Base-by-base conservation (phyloP, 2,329 filamentous ascomycete species). In the Epichloe coenophiala region DNA sequence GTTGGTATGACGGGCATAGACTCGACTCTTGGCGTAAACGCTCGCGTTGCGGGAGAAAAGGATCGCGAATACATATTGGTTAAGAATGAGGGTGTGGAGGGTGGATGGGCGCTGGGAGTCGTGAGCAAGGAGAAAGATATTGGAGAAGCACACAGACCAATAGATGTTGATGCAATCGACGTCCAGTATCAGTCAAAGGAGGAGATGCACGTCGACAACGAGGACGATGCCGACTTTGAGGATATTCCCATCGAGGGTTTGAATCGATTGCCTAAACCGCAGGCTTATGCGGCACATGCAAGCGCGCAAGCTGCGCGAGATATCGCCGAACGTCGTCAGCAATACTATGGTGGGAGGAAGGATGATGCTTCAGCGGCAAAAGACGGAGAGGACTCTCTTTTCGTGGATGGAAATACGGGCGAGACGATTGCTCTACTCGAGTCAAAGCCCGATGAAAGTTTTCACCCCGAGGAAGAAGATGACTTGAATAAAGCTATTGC, bases 41-140 rank as follows among this genome's bases (percentile, higher is more conserved):
- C 74, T 47, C 76, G 88, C 48, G 78, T 95, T 56, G 84, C 86
- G 13, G 81, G 93, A 47, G 93, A 98, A 62, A 88, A 83, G 60
- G 87, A 88, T 13, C 83, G 88, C 60, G 93, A 98, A 65, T 98
- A 98, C 61, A 90, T 98, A 12, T 72, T 98, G 4, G 90, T 98
- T 39, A 95, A 93, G 68, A 97, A 97, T 59, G 88, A 94, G 43
- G 88, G 89, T 0, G 89, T 88, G 1, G 91, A 97, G 64, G 93
- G 93, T 44, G 93, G 93, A 5, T 98, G 90, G 89, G 91, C 91
- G 0, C 71, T 98, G 5, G 93, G 93, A 48, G 93, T 98, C 27
- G 90, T 98, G 21, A 89, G 84, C 54, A 88, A 83, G 54, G 84
- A 88, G 53, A 94, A 86, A 56, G 80, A 93, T 47, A 77, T 83